Base-by-base conservation (phyloP, 225 moss, liverwort and hornwort genomes). In the Lunularia cruciata region DNA sequence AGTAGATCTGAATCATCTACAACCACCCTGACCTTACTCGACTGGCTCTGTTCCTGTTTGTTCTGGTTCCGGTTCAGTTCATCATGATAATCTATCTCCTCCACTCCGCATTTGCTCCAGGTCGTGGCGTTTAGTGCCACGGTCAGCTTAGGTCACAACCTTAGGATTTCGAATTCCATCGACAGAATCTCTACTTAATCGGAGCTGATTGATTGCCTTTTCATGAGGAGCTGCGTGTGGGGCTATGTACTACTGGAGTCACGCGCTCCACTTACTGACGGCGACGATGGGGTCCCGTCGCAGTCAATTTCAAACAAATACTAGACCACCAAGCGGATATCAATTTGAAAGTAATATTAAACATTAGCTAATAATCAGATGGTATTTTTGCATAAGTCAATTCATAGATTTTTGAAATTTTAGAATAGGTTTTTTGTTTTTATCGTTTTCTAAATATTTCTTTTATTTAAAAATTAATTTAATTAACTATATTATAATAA, bases 91-190 rank as follows among this genome's bases (percentile, higher is more conserved):
- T 38, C 38, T 58, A 5, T 18, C 31, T 35, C n/a, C n/a, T n/a
- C n/a, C 35, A 35, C 34, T 40, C 37, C 61, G 42, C 61, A 61
- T 40, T 39, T 3, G 0, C 61, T 25, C 39, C 40, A 39, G 61
- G 60, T 60, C 60, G 60, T 60, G 60, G 60, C 6, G 25, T 14
- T 60, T 37, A 35, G n/a, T 25, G 37, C 25, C 39, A 39, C 23
- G 61, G 61, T 61, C 61, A 61, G 61, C 61, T 61, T 40, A 40
- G 61, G 61, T 61, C 61, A 61, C 61, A 39, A 40, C n/a, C n/a
- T n/a, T n/a, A n/a, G n/a, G n/a, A n/a, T n/a, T 61, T 61, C 61
- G 26, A 61, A 61, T 39, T 61, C 61, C 4, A 61, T 61, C 61
- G 39, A 61, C 23, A 40, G 23, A 39, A 20, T 39, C 42, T 61